Base-by-base conservation (phyloP, 2,329 filamentous ascomycete genomes). In the Berkeleyomyces rouxiae region DNA sequence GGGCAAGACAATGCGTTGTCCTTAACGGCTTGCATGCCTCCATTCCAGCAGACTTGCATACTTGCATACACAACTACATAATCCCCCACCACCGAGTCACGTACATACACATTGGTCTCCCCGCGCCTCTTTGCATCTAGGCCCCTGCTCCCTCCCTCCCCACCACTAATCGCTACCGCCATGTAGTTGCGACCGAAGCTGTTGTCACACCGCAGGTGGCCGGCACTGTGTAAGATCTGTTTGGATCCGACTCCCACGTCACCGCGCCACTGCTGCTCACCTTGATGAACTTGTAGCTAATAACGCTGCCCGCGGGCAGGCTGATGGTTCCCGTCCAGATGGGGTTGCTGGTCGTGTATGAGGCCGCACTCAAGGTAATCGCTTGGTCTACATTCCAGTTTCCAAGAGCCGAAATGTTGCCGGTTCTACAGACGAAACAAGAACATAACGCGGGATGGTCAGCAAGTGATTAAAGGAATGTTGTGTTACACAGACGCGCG, bases 241-340 rank as follows among this genome's bases (percentile, higher is more conserved):
- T 76, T 0, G 74, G 73, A 31, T 82, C 82, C 60, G 74, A 78
- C 71, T 85, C 82, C 82, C 82, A 86, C 0, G 73, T 75, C 4
- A 82, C 73, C 0, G 70, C 71, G 0, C 82, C 80, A 67, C 75
- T 73, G 1, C 68, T 69, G n/a, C 73, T 74, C 49, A 81, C 76
- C 66, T 78, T 78, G 66, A 86, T 76, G 67, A 80, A 87, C 71
- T 86, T 85, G 69, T 84, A 86, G 70, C 80, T 69, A 64, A 86
- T 77, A 0, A 69, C 72, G 0, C 73, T 76, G 0, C 81, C 82
- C 0, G 80, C 75, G 0, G 78, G 74, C 7, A 86, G 69, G 33
- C 70, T 76, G 44, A 84, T 68, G 0, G 76, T 79, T 2, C 69
- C 72, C 7, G 72, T 76, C 83, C 83, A 86, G 7, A 83, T 62